phyloP scores from a whole-genome alignment of 441 rosid species.

The Adansonia madagascariensis region DNA sequence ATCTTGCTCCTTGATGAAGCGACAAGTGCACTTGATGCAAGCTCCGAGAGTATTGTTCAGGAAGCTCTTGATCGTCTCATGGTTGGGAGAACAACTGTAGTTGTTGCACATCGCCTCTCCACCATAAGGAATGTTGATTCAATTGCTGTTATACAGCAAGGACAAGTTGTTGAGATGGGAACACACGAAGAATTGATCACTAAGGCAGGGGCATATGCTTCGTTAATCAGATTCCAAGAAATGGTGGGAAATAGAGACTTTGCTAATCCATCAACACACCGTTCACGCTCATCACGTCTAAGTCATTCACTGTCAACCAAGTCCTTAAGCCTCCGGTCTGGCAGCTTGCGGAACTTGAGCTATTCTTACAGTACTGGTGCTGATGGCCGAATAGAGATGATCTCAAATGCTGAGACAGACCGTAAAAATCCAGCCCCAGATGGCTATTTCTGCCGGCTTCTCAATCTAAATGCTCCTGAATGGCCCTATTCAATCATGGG shows the following conservation, averaged over 20 bases:
- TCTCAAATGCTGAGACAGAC: slow-evolving; percentile 96
- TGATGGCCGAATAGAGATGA: slow-evolving; percentile 95
- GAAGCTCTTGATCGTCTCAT: slow-evolving; percentile 96
- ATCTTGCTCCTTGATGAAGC: slow-evolving; percentile 97
- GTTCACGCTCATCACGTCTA: slow-evolving; percentile 83
- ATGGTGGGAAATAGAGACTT: slow-evolving; percentile 87
- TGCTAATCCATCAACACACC: slow-evolving; percentile 85
- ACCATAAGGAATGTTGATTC: slow-evolving; percentile 91
- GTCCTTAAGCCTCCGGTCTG: slow-evolving; percentile 92
- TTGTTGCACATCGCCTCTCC: slow-evolving; percentile 95
- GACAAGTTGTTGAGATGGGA: slow-evolving; percentile 96
- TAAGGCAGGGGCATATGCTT: slow-evolving; percentile 82
- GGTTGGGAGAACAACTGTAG: slow-evolving; percentile 96
- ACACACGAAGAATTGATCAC: slow-evolving; percentile 85
- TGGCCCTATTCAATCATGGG: slow-evolving; percentile 99
- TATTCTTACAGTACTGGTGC: slow-evolving; percentile 97
- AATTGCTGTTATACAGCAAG: slow-evolving; percentile 94
- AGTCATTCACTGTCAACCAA: slow-evolving; percentile 93
- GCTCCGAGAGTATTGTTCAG: slow-evolving; percentile 97
- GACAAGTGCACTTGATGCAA: slow-evolving; percentile 96
- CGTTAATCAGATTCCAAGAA: slow-evolving; percentile 91
- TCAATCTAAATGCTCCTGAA: slow-evolving; percentile 92
- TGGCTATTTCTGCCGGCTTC: slow-evolving; percentile 87
- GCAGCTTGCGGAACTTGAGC: slow-evolving; percentile 93
- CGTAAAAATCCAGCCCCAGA: slow-evolving; percentile 84